phyloP scores from a whole-genome alignment of 352 stramenopile genomes.

The Aphanomyces euteiches region DNA sequence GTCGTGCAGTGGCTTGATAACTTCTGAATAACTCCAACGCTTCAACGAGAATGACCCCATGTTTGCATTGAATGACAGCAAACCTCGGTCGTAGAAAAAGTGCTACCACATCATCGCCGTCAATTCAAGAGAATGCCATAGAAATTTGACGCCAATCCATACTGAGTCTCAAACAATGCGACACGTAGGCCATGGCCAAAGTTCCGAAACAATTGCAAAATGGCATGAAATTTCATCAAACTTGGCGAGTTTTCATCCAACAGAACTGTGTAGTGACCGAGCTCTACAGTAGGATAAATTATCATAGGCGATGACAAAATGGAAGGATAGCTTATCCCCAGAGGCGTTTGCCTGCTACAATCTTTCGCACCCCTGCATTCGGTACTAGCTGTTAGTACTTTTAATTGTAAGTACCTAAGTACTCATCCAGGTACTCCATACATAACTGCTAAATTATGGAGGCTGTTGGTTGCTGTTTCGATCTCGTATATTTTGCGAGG shows the following conservation, averaged over 20 bases:
- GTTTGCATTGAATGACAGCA: not conserved
- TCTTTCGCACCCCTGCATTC: too few species aligned
- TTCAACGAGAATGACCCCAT: not conserved
- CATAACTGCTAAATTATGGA: too few species aligned
- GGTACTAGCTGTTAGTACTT: too few species aligned
- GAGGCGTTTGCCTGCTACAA: too few species aligned
- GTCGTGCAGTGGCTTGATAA: conserved; percentile 84
- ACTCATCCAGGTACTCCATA: too few species aligned
- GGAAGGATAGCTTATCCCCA: too few species aligned
- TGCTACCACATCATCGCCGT: conserved; percentile 99
- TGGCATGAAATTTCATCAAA: conserved; percentile 97
- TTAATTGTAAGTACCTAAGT: too few species aligned
- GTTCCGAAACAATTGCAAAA: conserved; percentile 95
- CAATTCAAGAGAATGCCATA: conserved; percentile 96
- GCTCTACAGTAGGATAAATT: too few species aligned
- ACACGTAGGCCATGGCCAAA: conserved; percentile 97
- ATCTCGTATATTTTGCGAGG: too few species aligned
- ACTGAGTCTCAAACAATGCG: conserved; percentile 95
- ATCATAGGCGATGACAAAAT: too few species aligned
- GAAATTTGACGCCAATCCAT: conserved; percentile 95
- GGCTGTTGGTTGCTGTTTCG: too few species aligned
- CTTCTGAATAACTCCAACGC: conserved; percentile 6
- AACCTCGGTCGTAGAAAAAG: conserved; percentile 92
- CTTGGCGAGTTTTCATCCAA: conserved; percentile 75
- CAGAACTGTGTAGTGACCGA: too few species aligned